phyloP scores from a whole-genome alignment of 1,284 basidiomycete genomes.

The Thelephora terrestris region DNA sequence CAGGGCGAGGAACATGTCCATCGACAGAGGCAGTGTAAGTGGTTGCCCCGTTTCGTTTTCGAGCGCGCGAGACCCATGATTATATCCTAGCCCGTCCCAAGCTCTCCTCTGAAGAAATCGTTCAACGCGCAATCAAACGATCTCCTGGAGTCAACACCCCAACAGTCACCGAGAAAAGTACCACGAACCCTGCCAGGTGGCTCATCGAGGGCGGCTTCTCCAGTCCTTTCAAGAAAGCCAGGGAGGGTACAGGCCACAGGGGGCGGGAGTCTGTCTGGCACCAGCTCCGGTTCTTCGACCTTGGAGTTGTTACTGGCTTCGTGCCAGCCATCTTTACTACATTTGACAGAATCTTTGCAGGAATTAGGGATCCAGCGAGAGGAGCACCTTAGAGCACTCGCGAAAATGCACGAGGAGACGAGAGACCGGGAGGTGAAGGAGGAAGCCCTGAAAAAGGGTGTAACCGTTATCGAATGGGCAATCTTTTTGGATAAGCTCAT shows the following conservation, averaged over 20 bases:
- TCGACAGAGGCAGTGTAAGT: slow-evolving; percentile 10
- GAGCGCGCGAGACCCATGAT: no score
- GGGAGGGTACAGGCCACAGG: background rate
- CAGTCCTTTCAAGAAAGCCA: slow-evolving; percentile 8
- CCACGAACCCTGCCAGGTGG: slow-evolving; percentile 10
- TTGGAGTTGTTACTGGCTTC: slow-evolving; percentile 41
- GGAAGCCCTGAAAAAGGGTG: slow-evolving; percentile 50
- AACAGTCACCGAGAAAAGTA: slow-evolving; percentile 11
- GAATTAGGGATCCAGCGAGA: slow-evolving; percentile 45
- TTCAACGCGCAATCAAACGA: slow-evolving; percentile 2
- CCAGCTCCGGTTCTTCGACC: slow-evolving; percentile 19
- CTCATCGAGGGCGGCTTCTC: slow-evolving; percentile 5
- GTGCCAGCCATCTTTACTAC: slow-evolving; percentile 48
- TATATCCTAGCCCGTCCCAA: background rate
- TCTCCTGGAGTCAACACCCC: slow-evolving; percentile 1
- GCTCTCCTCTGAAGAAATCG: background rate
- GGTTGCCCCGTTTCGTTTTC: background rate
- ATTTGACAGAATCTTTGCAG: slow-evolving; percentile 44
- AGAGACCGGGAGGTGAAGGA: slow-evolving; percentile 56
- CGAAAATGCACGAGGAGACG: slow-evolving; percentile 48
- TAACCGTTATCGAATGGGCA: slow-evolving; percentile 70
- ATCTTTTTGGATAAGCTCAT: slow-evolving; percentile 50
- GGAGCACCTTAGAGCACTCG: slow-evolving; percentile 52
- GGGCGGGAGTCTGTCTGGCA: no score
- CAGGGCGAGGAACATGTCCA: slow-evolving; percentile 7